Evolutionary conservation across 495 filamentous ascomycete genomes (phyloP), one percentile per base, ranked within the genome.

Genomic region (Saxophila tyrrhenica): DNA sequence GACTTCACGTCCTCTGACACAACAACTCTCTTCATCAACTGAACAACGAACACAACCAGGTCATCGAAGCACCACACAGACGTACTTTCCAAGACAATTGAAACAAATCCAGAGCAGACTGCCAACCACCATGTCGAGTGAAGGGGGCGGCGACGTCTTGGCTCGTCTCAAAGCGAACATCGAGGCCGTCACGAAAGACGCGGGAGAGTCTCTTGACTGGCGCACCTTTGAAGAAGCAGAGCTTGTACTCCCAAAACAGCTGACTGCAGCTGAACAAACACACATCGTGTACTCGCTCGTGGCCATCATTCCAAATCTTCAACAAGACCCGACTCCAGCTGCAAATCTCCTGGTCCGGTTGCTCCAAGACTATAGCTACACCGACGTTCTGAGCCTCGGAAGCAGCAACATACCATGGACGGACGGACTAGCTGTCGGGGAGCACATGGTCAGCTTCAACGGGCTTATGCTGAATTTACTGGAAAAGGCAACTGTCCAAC

Each of bases 391-490:
- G 29, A 69, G 69, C n/a, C 64, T 81, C 16, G 74, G 78, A 9
- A 70, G 13, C 29, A 13, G 29, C 29, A 35, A 13, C 29, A 46
- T 70, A 8, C 62, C 64, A 35, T 69, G 68, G 48, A 55, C 59
- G 43, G 62, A 75, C 3, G 70, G 76, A 32, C 61, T 85, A 7
- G 67, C 77, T 39, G 69, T 73, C 44, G 75, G 75, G 1, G 62
- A 83, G 10, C 72, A 76, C 15, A 62, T 62, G 59, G 46, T 51
- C 16, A 76, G 83, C 0, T 79, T 85, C 61, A 89, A 91, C 61
- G 61, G 83, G 11, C 75, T 91, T 19, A 83, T 78, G 51, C 74
- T 94, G 24, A 72, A 77, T 2, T 66, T 94, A 50, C 68, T 95
- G 45, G 74, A 76, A 56, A 94, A 94, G 62, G 89, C 87, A 10